Percentiles rank a stretch among this genome's conserved stretches.
phyloP scores from a whole-genome alignment of 2,329 filamentous ascomycete genomes.

The Sporothrix phasma region DNA sequence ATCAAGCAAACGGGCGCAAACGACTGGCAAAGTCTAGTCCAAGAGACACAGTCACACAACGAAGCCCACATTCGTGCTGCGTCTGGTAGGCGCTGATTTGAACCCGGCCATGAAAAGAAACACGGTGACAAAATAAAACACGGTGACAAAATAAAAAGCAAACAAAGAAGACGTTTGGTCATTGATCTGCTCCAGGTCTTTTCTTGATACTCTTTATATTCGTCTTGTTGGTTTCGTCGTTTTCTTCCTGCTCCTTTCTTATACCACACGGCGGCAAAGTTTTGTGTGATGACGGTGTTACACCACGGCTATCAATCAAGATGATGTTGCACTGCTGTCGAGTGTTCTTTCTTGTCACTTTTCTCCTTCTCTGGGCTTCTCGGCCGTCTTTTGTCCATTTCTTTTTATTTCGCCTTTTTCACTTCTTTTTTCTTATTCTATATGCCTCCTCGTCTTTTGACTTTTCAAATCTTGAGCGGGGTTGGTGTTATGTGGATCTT shows the following conservation, averaged over 20 bases:
- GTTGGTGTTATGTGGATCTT: neutral
- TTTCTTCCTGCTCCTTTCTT: neutral
- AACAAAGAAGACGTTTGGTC: neutral
- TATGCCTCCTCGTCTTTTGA: neutral
- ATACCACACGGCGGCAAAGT: neutral
- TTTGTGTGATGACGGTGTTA: neutral
- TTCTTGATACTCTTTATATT: no score
- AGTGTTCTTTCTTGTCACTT: neutral
- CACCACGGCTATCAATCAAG: neutral
- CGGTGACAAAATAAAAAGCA: neutral
- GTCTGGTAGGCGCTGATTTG: neutral
- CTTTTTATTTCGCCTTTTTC: neutral
- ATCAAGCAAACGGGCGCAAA: no score
- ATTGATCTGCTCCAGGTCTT: neutral
- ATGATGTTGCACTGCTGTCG: no score
- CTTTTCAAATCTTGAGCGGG: no score
- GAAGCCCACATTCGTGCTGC: neutral
- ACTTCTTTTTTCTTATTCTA: neutral
- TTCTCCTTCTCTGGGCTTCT: neutral
- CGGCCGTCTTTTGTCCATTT: neutral
- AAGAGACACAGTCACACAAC: no score
- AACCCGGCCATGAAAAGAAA: neutral
- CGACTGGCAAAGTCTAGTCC: neutral
- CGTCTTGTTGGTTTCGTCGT: no score
- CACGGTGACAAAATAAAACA: no score